Conservation (phyloP, 2,329 filamentous ascomycete species). For the Zopfia rhizophila region DNA sequence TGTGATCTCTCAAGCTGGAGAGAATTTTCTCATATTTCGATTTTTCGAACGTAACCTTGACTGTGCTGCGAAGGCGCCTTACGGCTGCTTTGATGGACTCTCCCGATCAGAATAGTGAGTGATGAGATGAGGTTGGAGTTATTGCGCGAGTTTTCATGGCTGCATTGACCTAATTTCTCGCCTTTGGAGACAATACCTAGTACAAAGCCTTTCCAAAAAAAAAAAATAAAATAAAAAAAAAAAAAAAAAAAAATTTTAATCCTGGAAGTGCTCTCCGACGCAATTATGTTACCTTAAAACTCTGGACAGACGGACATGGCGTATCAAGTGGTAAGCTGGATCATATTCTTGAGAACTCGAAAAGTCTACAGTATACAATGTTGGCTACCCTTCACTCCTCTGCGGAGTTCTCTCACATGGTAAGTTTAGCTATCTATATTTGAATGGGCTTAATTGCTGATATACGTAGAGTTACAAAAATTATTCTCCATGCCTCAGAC, state of each 20-base stretch:
- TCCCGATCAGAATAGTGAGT: constrained; percentile 11
- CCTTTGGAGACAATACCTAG: too few species aligned
- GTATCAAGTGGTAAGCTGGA: constrained; percentile 26
- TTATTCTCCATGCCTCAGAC: constrained; percentile 2
- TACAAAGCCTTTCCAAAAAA: too few species aligned
- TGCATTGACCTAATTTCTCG: too few species aligned
- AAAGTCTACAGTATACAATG: constrained; percentile 19
- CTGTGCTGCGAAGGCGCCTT: constrained; percentile 22
- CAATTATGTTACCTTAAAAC: constrained; percentile 17
- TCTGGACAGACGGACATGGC: constrained; percentile 31
- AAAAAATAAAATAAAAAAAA: too few species aligned
- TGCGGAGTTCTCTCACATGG: constrained; percentile 21
- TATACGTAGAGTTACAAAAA: constrained; percentile 11
- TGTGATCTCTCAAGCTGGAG: constrained; percentile 25
- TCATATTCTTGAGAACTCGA: constrained; percentile 25
- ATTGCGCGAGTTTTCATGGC: too few species aligned
- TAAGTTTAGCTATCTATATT: too few species aligned
- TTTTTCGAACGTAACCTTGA: constrained; percentile 30
- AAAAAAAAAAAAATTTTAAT: neutral
- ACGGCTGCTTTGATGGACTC: constrained; percentile 28
- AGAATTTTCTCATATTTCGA: constrained; percentile 28
- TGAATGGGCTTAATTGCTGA: constrained; percentile 16
- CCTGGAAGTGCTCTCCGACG: constrained; percentile 20
- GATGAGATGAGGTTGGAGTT: constrained; percentile 3
- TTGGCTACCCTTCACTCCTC: constrained; percentile 23